Conservation (phyloP, 768 basidiomycete genomes). For the Pulveroboletus sp. region DNA sequence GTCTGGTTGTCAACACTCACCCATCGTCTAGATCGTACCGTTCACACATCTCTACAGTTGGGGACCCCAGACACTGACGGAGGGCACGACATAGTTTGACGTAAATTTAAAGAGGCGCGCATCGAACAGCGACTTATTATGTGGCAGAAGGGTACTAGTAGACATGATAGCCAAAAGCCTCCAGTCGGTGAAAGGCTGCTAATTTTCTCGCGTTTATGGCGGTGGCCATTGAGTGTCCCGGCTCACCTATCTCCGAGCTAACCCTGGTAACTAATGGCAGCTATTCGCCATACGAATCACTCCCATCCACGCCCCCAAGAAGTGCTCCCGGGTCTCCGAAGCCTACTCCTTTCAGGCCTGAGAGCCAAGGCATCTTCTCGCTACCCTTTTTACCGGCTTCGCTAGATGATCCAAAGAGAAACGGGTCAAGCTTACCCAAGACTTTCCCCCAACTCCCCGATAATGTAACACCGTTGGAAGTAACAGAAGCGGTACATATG, state of each 20-base stretch:
- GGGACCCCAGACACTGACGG: too few relatives aligned
- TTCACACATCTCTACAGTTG: too few relatives aligned
- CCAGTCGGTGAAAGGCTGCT: neutral
- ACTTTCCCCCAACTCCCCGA: conserved; percentile 21
- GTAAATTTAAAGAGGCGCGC: too few relatives aligned
- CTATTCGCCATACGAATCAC: conserved; percentile 6
- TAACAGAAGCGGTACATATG: conserved; percentile 25
- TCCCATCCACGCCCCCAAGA: conserved; percentile 12
- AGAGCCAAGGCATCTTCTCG: conserved; percentile 9
- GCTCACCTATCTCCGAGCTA: conserved; percentile 3
- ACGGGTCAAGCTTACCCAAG: conserved; percentile 19
- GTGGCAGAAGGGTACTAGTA: too few relatives aligned
- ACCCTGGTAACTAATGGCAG: neutral
- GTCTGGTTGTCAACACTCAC: too few relatives aligned
- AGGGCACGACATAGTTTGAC: too few relatives aligned
- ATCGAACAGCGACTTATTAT: too few relatives aligned
- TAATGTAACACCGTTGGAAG: conserved; percentile 19
- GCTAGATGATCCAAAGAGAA: conserved; percentile 17
- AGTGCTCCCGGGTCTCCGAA: conserved; percentile 3
- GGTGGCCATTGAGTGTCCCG: conserved; percentile 1
- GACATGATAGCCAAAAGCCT: too few relatives aligned
- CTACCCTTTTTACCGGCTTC: conserved; percentile 17
- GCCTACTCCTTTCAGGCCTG: neutral
- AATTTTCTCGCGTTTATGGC: neutral
- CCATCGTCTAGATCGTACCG: too few relatives aligned